Evolutionary conservation across 2,329 filamentous ascomycete species (phyloP).

Genomic region (Exophiala viscosa): DNA sequence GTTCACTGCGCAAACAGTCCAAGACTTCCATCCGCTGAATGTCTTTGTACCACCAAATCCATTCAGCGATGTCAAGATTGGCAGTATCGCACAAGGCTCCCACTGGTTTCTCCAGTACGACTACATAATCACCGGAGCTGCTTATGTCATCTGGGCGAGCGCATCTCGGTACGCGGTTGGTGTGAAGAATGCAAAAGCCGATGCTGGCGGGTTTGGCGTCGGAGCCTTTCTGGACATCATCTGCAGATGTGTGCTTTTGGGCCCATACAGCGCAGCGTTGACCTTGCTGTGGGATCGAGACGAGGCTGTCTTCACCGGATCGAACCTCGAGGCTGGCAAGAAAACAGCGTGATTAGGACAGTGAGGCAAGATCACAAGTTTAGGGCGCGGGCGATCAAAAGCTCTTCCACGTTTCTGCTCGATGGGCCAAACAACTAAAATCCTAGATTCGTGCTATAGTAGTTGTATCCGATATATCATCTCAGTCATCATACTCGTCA

Average conservation of each 20-base stretch:
- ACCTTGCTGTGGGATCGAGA: conserved; percentile 50
- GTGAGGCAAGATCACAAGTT: background rate
- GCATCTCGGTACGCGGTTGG: conserved; percentile 30
- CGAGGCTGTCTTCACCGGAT: conserved; percentile 35
- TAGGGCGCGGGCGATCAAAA: background rate
- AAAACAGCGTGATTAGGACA: conserved; percentile 21
- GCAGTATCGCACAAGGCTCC: conserved; percentile 37
- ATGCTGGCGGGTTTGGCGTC: background rate
- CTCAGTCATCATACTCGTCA: background rate
- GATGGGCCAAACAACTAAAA: no score
- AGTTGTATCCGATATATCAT: background rate
- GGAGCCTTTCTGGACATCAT: conserved; percentile 1
- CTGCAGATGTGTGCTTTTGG: conserved; percentile 34
- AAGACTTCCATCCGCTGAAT: conserved; percentile 35
- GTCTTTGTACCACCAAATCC: conserved; percentile 40
- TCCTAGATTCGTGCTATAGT: no score
- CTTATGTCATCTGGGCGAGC: conserved; percentile 45
- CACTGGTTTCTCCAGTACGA: conserved; percentile 49
- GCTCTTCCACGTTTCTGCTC: no score
- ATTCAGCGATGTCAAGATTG: conserved; percentile 26
- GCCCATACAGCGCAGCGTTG: conserved; percentile 43
- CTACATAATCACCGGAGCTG: conserved; percentile 39
- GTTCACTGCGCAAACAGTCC: conserved; percentile 31
- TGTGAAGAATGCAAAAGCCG: conserved; percentile 21
- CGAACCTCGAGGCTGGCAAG: conserved; percentile 35